Evolutionary conservation across 2,329 filamentous ascomycete genomes (phyloP).

Genomic region (Alternaria metachromatica): DNA sequence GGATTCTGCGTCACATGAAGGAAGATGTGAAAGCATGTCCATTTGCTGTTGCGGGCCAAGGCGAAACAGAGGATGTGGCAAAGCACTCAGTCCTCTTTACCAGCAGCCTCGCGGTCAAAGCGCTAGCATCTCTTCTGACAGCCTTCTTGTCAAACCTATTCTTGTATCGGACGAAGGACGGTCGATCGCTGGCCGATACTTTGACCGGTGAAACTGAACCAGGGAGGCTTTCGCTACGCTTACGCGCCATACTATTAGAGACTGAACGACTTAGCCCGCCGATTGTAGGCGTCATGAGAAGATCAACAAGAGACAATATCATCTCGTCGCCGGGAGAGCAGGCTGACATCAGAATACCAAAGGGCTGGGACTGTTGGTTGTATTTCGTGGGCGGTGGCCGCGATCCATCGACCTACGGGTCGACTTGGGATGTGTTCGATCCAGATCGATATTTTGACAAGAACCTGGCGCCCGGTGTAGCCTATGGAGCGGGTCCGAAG

Average conservation of each 20-base stretch:
- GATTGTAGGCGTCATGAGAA: not conserved
- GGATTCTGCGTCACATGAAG: not conserved
- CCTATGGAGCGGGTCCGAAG: not conserved
- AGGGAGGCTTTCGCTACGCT: not conserved
- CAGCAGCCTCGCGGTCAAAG: not conserved
- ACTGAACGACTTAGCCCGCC: not conserved
- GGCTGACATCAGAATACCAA: not conserved
- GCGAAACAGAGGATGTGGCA: not conserved
- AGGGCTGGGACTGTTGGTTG: not conserved
- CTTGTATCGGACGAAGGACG: not conserved
- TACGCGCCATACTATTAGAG: not conserved
- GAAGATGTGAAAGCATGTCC: not conserved
- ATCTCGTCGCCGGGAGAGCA: not conserved
- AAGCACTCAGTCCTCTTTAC: slow-evolving; percentile 1
- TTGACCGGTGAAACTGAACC: not conserved
- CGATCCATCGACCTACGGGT: not conserved
- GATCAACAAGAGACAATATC: not conserved
- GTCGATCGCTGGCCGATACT: not conserved
- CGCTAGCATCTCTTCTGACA: not conserved
- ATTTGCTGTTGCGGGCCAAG: not conserved
- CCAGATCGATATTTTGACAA: not conserved
- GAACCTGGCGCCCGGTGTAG: not conserved
- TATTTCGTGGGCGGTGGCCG: not conserved
- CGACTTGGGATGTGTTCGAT: not conserved
- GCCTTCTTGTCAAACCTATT: not conserved